Percentiles rank a stretch among this genome's conserved stretches.
Evolutionary conservation across 148 eudicot species (phyloP).

Genomic region (Bassia scoparia): DNA sequence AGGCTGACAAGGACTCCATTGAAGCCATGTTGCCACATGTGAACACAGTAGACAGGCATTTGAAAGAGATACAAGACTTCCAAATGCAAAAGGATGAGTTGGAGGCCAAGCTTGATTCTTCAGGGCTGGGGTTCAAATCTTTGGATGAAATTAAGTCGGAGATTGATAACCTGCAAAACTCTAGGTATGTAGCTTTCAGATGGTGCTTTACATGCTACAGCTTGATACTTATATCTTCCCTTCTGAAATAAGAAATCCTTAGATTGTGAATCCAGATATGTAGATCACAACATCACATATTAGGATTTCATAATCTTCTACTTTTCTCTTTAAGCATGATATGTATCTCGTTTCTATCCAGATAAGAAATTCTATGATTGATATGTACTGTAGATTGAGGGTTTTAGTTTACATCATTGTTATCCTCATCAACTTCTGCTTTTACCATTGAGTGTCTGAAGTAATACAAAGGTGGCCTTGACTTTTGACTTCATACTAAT

Average conservation of each 20-base stretch:
- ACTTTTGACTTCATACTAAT: background rate
- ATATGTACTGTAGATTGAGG: no score
- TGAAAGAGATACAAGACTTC: constrained; percentile 52
- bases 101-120: constrained; percentile 55
- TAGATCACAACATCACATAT: background rate
- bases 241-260: background rate
- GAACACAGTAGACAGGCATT: constrained; percentile 64
- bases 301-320: background rate
- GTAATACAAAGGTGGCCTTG: background rate
- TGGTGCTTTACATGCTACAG: background rate
- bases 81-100: constrained; percentile 57
- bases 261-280: background rate
- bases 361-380: background rate
- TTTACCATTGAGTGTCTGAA: background rate
- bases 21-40: constrained; percentile 69
- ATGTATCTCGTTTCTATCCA: background rate
- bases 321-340: background rate
- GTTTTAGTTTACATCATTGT: background rate
- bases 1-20: constrained; percentile 77
- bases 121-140: constrained; percentile 55
- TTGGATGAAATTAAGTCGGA: constrained; percentile 62
- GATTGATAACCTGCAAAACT: constrained; percentile 49
- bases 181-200: constrained; percentile 39
- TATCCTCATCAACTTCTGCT: background rate
- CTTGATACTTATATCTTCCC: background rate